phyloP scores from a whole-genome alignment of 2,329 filamentous ascomycete species.

The Emmonsia crescens region DNA sequence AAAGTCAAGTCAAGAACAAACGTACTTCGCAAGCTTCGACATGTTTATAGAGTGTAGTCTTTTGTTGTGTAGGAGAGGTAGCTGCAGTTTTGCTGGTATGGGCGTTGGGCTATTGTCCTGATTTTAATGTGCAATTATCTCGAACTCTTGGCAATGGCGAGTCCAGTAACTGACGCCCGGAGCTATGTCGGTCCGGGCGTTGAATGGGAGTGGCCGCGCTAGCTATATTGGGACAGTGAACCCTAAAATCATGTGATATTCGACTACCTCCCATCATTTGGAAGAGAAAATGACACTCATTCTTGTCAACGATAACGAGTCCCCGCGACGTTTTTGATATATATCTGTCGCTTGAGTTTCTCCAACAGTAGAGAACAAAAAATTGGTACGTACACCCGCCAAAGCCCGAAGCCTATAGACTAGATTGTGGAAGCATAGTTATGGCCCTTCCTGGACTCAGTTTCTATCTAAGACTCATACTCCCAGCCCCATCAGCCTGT shows the following conservation, averaged over 20 bases:
- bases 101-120: background rate
- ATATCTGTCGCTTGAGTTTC: background rate
- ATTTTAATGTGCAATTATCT: conserved; percentile 6
- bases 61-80: background rate
- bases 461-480: too few species aligned
- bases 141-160: background rate
- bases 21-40: conserved; percentile 3
- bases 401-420: background rate
- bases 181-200: background rate
- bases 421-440: background rate
- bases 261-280: background rate
- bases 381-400: background rate
- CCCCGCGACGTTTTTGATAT: too few species aligned
- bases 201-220: background rate
- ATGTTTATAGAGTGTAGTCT: background rate
- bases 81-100: background rate
- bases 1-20: background rate
- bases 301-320: background rate
- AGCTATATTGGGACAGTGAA: background rate
- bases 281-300: background rate
- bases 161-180: background rate
- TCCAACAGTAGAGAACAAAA: background rate
- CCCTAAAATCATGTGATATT: background rate
- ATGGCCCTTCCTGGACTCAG: too few species aligned
- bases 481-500: background rate